Base-by-base conservation (phyloP, 495 filamentous ascomycete species). In the Daldinia bambusicola region DNA sequence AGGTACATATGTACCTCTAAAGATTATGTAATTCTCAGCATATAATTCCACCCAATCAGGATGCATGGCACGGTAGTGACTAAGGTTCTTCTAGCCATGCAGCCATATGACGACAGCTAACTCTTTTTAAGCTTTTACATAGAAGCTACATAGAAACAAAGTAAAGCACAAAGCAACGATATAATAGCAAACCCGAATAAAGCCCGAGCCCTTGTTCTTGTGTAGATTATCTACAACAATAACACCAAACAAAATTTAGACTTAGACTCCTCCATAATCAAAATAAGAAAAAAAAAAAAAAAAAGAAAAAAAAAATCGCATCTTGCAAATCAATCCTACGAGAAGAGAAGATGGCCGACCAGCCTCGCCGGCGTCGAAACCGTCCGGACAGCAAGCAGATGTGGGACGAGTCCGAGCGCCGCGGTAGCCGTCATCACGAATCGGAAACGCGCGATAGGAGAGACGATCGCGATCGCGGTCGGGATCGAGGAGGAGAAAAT, bases 341-440 rank as follows among this genome's bases (percentile, higher is more conserved):
- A 26, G 14, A 56, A 5, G 10, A 7, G 41, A 69, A 4, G 32
- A 77, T 77, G 75, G 72, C 72, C 14, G 75, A 77, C 45, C 63
- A 75, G 66, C 36, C 72, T 61, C 72, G 72, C 37, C 72, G 75
- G 40, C 52, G 67, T 37, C 65, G 75, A 43, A 75, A 80, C 12
- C 80, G 81, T 43, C 78, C 79, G 51, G 81, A 84, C 52, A 82
- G 79, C 69, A 81, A 78, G 55, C 75, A 79, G 51, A 80, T 82
- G 77, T 81, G 81, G 80, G 81, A 82, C 22, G 80, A 82, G 52
- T 70, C 77, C 26, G 80, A 81, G 14, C 75, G 78, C 9, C 73
- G 66, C 60, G 67, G 61, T 41, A 55, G 68, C 56, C 66, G 61
- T 41, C 58, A 67, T 55, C 66, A 76, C 55, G 56, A 70, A 56